Conservation (phyloP, 2,329 filamentous ascomycete species). For the Hymenoscyphus scutula region DNA sequence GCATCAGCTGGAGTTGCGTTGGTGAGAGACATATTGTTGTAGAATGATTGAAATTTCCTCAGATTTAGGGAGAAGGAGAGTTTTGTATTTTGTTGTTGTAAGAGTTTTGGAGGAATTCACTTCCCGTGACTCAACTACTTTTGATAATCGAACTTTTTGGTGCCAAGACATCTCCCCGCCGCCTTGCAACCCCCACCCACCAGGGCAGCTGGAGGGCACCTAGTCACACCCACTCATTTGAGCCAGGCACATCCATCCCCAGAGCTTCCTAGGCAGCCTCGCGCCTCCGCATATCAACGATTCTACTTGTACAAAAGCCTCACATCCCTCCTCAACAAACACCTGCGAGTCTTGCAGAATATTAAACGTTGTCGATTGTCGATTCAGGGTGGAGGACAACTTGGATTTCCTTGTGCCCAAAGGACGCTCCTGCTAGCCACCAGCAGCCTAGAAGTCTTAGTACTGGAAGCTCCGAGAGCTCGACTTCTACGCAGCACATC, state of each 20-base stretch:
- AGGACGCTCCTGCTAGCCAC: background rate
- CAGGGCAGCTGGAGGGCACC: too few species aligned
- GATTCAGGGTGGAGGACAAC: background rate
- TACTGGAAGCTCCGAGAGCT: background rate
- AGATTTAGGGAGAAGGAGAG: background rate
- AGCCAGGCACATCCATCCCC: background rate
- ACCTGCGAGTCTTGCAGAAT: background rate
- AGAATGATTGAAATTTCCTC: too few species aligned
- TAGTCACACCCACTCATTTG: background rate
- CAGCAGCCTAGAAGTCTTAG: background rate
- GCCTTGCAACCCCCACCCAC: background rate
- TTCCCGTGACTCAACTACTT: background rate
- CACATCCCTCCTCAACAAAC: background rate
- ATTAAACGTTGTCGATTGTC: background rate
- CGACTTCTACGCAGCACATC: background rate
- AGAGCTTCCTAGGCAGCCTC: background rate
- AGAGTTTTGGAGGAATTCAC: background rate
- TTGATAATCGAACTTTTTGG: background rate
- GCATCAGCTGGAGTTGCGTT: slow-evolving; percentile 77
- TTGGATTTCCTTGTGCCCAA: background rate
- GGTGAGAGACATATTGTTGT: slow-evolving; percentile 78
- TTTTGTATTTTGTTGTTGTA: background rate
- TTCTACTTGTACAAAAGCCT: background rate
- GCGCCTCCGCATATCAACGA: background rate
- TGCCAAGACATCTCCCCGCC: background rate